Conservation (phyloP, 1,139 yeast species). For the Zygoascus sp. region DNA sequence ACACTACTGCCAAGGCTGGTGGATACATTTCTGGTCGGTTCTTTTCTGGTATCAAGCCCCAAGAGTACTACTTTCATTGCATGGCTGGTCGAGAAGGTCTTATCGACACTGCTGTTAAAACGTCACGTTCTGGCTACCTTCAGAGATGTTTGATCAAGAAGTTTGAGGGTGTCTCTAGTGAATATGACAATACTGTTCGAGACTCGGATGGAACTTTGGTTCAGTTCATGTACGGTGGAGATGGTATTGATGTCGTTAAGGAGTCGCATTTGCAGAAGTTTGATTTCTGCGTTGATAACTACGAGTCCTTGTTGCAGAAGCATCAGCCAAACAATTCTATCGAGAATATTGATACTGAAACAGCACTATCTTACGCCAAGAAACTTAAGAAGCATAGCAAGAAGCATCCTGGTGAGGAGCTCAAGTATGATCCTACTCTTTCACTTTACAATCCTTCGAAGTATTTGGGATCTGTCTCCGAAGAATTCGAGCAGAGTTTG, state of each 20-base stretch:
- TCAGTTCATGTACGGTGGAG: slow-evolving; percentile 98
- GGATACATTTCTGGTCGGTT: slow-evolving; percentile 97
- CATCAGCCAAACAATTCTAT: slow-evolving; percentile 79
- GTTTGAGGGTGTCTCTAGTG: slow-evolving; percentile 92
- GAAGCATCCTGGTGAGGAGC: slow-evolving; percentile 58
- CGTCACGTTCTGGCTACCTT: slow-evolving; percentile 96
- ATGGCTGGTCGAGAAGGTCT: slow-evolving; percentile 99
- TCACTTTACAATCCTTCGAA: slow-evolving; percentile 83
- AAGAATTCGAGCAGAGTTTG: slow-evolving; percentile 75
- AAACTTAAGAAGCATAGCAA: slow-evolving; percentile 71
- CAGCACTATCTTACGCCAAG: slow-evolving; percentile 75
- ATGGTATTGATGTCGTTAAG: slow-evolving; percentile 87
- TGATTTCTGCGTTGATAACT: slow-evolving; percentile 87
- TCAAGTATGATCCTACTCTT: slow-evolving; percentile 84
- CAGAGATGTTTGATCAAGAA: slow-evolving; percentile 98
- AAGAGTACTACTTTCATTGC: slow-evolving; percentile 99
- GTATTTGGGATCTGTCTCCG: slow-evolving; percentile 90
- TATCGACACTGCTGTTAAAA: slow-evolving; percentile 98
- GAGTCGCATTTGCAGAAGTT: slow-evolving; percentile 94
- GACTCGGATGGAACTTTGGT: slow-evolving; percentile 92
- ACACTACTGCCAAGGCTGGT: slow-evolving; percentile 97
- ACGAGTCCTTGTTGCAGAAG: slow-evolving; percentile 77
- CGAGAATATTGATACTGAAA: slow-evolving; percentile 73
- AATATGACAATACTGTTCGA: slow-evolving; percentile 93
- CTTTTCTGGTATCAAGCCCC: slow-evolving; percentile 98